Evolutionary conservation across 1,284 basidiomycete genomes (phyloP).

Genomic region (Cystobasidium sp.): DNA sequence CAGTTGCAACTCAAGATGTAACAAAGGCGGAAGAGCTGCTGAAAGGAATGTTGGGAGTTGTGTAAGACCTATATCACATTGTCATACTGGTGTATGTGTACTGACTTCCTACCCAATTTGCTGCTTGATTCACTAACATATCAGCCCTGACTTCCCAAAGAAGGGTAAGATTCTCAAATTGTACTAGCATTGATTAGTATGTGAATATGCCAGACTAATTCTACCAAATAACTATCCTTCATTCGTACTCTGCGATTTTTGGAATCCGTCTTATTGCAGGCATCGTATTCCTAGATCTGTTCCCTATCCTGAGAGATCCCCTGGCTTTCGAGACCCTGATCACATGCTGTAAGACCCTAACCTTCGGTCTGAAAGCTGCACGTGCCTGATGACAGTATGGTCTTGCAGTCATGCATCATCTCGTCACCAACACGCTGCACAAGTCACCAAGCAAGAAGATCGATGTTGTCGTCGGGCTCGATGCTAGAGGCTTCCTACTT

Average conservation of each 20-base stretch:
- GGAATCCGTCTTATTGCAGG: conserved; percentile 57
- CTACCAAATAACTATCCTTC: no score
- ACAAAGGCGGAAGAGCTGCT: conserved; percentile 34
- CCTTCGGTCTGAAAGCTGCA: no score
- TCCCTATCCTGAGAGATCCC: conserved; percentile 83
- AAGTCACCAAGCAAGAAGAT: conserved; percentile 67
- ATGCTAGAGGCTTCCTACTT: conserved; percentile 94
- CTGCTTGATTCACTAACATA: neutral
- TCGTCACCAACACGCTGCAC: conserved; percentile 76
- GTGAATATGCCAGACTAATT: no score
- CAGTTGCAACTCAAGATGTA: conserved; percentile 19
- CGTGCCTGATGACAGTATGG: neutral
- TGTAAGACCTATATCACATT: conserved; percentile 14
- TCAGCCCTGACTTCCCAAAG: conserved; percentile 76
- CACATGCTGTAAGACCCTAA: conserved; percentile 35
- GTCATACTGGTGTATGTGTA: neutral
- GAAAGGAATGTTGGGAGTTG: conserved; percentile 35
- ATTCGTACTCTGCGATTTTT: neutral
- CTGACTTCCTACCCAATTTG: neutral
- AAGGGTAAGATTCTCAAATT: conserved; percentile 61
- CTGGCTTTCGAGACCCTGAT: conserved; percentile 69
- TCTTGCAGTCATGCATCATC: conserved; percentile 78
- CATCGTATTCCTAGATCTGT: conserved; percentile 83
- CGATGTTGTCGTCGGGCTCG: conserved; percentile 92
- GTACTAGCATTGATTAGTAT: no score